Percentiles rank a stretch among this genome's conserved stretches.
phyloP scores from a whole-genome alignment of 345 rosid genomes.

The Camelina neglecta region DNA sequence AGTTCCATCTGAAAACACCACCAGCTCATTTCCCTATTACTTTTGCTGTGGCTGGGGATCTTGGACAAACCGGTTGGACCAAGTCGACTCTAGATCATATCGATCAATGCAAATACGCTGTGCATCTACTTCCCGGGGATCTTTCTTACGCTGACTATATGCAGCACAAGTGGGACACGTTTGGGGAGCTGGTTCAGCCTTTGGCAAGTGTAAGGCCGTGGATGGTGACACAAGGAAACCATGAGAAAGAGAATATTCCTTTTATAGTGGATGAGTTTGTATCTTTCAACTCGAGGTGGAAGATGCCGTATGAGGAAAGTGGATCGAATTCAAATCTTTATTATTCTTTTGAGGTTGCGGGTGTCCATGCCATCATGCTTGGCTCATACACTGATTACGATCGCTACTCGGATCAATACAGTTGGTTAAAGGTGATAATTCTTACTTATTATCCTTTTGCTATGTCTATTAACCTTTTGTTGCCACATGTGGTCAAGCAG shows the following conservation, averaged over 20 bases:
- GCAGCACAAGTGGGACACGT: constrained; percentile 91
- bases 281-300: constrained; percentile 89
- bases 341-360: constrained; percentile 91
- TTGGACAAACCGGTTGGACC: constrained; percentile 98
- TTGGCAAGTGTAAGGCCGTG: constrained; percentile 94
- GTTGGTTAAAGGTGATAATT: constrained; percentile 75
- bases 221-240: constrained; percentile 99
- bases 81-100: constrained; percentile 89
- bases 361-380: constrained; percentile 84
- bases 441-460: background rate
- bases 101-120: constrained; percentile 67
- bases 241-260: constrained; percentile 78
- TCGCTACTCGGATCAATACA: constrained; percentile 70
- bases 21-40: constrained; percentile 77
- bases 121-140: constrained; percentile 94
- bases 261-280: constrained; percentile 67
- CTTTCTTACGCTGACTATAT: constrained; percentile 92
- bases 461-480: background rate
- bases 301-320: constrained; percentile 91
- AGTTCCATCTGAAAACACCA: constrained; percentile 87
- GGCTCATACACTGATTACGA: constrained; percentile 82
- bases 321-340: constrained; percentile 90
- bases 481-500: background rate
- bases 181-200: constrained; percentile 89
- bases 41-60: constrained; percentile 93